Evolutionary conservation across 495 filamentous ascomycete genomes (phyloP).

Genomic region (Massariosphaeria phaeospora): DNA sequence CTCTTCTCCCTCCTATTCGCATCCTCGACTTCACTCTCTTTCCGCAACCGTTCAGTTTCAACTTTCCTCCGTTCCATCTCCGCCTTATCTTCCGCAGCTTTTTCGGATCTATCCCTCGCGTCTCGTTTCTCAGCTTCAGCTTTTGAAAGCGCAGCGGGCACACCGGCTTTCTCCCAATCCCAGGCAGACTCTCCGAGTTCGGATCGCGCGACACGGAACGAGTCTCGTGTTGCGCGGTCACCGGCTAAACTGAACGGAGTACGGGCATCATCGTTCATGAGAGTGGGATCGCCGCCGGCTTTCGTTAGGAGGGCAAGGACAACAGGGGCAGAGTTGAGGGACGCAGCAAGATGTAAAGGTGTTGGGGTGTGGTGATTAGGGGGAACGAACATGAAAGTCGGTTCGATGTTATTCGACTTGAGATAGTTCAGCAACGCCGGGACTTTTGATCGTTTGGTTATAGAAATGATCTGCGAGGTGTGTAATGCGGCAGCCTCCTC

Average conservation of each 20-base stretch:
- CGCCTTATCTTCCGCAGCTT: conserved; percentile 47
- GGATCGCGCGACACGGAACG: conserved; percentile 80
- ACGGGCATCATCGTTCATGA: conserved; percentile 60
- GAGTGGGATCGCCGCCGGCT: conserved; percentile 66
- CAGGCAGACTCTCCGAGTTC: conserved; percentile 72
- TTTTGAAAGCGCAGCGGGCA: conserved; percentile 65
- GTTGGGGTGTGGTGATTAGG: conserved; percentile 82
- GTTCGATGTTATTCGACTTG: conserved; percentile 59
- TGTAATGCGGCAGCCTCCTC: conserved; percentile 76
- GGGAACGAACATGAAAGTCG: conserved; percentile 71
- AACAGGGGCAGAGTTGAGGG: conserved; percentile 66
- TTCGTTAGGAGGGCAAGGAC: conserved; percentile 73
- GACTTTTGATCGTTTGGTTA: conserved; percentile 85
- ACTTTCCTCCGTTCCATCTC: conserved; percentile 53
- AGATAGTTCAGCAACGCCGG: conserved; percentile 84
- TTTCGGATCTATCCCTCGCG: conserved; percentile 53
- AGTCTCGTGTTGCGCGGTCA: conserved; percentile 80
- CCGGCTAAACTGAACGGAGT: conserved; percentile 83
- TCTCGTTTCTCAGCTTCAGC: conserved; percentile 63
- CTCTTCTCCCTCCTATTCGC: conserved; percentile 59
- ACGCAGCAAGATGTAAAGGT: conserved; percentile 77
- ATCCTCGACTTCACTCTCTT: conserved; percentile 43
- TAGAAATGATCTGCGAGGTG: conserved; percentile 77
- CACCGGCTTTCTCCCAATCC: conserved; percentile 72
- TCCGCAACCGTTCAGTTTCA: conserved; percentile 41